Conservation (phyloP, 164 flowering plant species). For the Macadamia integrifolia region DNA sequence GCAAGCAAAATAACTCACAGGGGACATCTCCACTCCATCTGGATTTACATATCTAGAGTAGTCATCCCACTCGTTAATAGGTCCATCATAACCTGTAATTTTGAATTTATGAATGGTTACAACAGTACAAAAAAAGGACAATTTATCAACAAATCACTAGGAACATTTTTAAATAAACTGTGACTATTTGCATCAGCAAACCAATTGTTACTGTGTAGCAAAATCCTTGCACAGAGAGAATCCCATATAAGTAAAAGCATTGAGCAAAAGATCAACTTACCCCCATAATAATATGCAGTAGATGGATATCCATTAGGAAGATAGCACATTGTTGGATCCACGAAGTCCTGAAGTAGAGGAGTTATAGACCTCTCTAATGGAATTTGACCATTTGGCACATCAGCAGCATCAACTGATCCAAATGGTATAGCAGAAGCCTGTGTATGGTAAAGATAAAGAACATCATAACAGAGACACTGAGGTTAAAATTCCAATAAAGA, state of each 20-base stretch:
- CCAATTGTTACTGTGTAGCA: too few relatives aligned
- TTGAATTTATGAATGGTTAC: not conserved
- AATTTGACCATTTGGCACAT: slow-evolving; percentile 36
- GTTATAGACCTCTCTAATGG: slow-evolving; percentile 44
- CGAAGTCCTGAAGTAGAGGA: slow-evolving; percentile 26
- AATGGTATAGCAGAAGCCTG: slow-evolving; percentile 35
- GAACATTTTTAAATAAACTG: too few relatives aligned
- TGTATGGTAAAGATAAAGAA: slow-evolving; percentile 5
- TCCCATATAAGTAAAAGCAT: too few relatives aligned
- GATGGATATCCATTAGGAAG: slow-evolving; percentile 39
- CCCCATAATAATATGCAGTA: slow-evolving; percentile 44
- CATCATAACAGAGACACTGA: not conserved
- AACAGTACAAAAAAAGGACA: not conserved
- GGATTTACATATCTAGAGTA: slow-evolving; percentile 42
- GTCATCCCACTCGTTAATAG: slow-evolving; percentile 58
- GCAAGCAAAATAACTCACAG: slow-evolving; percentile 32
- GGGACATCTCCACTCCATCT: slow-evolving; percentile 63
- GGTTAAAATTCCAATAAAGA: not conserved
- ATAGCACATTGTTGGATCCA: slow-evolving; percentile 36
- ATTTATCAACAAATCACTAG: too few relatives aligned
- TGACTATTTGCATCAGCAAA: not conserved
- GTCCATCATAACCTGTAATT: slow-evolving; percentile 53
- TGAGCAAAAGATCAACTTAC: slow-evolving; percentile 16
- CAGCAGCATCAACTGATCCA: slow-evolving; percentile 37
- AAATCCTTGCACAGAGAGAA: too few relatives aligned